A percentile compares a stretch with the other conserved stretches of the same genome.
phyloP scores from a whole-genome alignment of 805 yeast genomes.

The Zygosaccharomyces gambellarensis region DNA sequence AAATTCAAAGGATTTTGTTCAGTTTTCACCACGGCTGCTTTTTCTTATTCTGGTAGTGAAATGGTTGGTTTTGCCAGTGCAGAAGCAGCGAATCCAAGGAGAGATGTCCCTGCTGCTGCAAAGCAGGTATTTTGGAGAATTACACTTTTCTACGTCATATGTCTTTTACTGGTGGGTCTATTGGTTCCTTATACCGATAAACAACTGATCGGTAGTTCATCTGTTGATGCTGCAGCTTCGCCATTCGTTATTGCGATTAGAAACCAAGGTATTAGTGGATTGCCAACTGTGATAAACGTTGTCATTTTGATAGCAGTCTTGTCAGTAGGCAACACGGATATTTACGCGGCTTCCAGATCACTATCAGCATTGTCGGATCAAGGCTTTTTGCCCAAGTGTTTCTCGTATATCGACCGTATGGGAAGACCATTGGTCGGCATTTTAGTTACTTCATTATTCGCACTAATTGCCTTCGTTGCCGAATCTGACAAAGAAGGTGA shows the following conservation, averaged over 20 bases:
- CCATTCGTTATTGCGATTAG: conserved; percentile 73
- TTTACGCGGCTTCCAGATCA: conserved; percentile 65
- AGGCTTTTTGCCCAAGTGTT: conserved; percentile 55
- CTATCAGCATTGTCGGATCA: conserved; percentile 57
- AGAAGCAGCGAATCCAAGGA: conserved; percentile 45
- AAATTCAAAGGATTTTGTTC: conserved; percentile 50
- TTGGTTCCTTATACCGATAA: conserved; percentile 44
- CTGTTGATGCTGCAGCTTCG: conserved; percentile 60
- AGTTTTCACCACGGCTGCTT: conserved; percentile 52
- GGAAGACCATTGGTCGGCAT: conserved; percentile 66
- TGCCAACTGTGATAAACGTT: conserved; percentile 63
- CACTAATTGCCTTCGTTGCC: conserved; percentile 53
- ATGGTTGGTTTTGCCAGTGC: conserved; percentile 49
- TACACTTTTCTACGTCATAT: conserved; percentile 42
- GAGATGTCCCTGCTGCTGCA: conserved; percentile 47
- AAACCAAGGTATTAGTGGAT: conserved; percentile 57
- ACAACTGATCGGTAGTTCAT: conserved; percentile 44
- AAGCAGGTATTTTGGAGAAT: conserved; percentile 57
- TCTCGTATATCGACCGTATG: conserved; percentile 57
- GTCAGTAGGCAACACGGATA: conserved; percentile 68
- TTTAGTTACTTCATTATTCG: conserved; percentile 46
- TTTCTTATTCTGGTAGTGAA: conserved; percentile 52
- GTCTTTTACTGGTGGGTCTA: conserved; percentile 43
- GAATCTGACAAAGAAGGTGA: conserved; percentile 48
- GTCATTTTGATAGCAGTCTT: conserved; percentile 62